Base-by-base conservation (phyloP, 768 basidiomycete species). In the Cystofilobasidium bisporidii region DNA sequence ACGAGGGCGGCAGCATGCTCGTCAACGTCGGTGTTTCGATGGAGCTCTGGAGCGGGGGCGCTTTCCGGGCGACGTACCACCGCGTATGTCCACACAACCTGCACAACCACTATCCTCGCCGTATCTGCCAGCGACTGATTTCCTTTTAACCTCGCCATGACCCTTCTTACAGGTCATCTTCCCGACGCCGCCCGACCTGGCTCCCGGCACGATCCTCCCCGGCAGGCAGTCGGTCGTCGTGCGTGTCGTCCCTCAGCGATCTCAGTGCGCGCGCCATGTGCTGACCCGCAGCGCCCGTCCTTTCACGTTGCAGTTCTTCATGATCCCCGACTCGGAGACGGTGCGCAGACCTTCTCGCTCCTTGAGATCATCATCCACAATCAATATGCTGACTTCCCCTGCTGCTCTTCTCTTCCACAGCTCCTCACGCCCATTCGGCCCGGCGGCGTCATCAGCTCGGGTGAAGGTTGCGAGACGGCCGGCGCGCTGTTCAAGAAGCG, bases 1-100 rank as follows among this genome's bases (percentile, higher is more conserved):
- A 22, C 30, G 61, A 30, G 8, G 43, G 40, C 12, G 61, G 40
- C 15, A n/a, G n/a, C 26, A 62, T 62, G 6, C 61, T 62, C 18
- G 61, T 62, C 45, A 62, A 62, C 43, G 45, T 62, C 17, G 61
- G 61, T 3, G 47, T 50, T 0, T 30, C 40, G 22, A 62, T 62
- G 61, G 61, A 62, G 61, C 24, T 30, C 41, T 62, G 61, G 61
- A 38, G 33, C 24, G 61, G 61, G 1, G 61, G 61, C 14, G 4
- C 10, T 24, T 36, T 62, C 24, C 47, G 47, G 32, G 61, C 61
- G 43, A 62, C 61, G 20, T 62, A 30, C 43, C 61, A 62, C 28
- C 43, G 61, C 12, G 36, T 36, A 36, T 12, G 36, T 36, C 36
- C 5, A 36, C 36, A 5, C 36, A n/a, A n/a, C 36, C 12, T 12